phyloP scores from a whole-genome alignment of 371 early-diverging fungal genomes.

The Mortierella sp. region DNA sequence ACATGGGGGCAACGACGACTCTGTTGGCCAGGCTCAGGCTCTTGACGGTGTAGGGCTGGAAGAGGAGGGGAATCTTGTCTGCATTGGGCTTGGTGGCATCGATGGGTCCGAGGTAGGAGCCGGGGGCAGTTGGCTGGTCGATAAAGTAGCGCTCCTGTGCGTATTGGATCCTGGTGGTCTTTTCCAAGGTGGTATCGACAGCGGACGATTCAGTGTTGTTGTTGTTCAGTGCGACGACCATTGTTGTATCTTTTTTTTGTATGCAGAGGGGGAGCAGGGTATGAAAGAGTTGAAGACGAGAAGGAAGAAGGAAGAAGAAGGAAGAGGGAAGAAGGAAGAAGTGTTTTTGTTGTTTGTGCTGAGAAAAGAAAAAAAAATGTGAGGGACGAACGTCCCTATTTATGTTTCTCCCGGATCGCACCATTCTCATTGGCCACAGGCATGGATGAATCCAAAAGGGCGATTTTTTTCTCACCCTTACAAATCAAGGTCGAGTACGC shows the following conservation, averaged over 20 bases:
- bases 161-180: slow-evolving; percentile 10
- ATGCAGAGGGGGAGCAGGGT: neutral
- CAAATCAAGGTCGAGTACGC: neutral
- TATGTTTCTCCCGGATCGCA: neutral
- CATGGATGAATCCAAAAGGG: neutral
- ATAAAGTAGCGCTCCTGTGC: slow-evolving; percentile 23
- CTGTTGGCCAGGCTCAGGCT: slow-evolving; percentile 76
- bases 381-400: neutral
- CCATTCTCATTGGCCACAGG: neutral
- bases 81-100: slow-evolving; percentile 21
- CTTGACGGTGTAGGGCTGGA: slow-evolving; percentile 75
- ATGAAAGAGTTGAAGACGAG: neutral
- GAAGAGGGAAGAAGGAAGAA: no score
- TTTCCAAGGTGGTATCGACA: neutral
- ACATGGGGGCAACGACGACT: slow-evolving; percentile 87
- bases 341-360: neutral
- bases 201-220: neutral
- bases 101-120: slow-evolving; percentile 24
- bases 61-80: slow-evolving; percentile 59
- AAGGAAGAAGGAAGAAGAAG: no score
- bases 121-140: slow-evolving; percentile 25
- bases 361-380: neutral
- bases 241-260: neutral
- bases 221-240: neutral
- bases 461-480: neutral